A percentile compares a stretch with the other conserved stretches of the same genome.
Evolutionary conservation across 2,329 filamentous ascomycete genomes (phyloP).

Genomic region (Fusarium longipes): DNA sequence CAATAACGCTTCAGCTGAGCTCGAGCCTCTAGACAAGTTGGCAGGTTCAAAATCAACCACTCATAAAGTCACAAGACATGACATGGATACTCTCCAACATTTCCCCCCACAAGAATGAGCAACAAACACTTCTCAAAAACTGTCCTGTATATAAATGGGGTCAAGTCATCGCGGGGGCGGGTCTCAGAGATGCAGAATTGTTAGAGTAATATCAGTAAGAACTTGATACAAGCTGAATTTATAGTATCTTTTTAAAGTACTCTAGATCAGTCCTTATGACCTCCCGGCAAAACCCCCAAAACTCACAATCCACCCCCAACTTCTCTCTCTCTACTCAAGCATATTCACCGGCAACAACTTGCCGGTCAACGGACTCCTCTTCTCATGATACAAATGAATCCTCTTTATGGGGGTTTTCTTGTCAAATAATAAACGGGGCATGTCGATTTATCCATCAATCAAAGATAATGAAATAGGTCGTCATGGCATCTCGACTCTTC

Average conservation of each 20-base stretch:
- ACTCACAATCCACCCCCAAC: constrained; percentile 33
- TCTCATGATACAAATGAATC: constrained; percentile 35
- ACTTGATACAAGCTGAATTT: not conserved
- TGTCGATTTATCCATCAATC: constrained; percentile 43
- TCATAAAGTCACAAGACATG: not conserved
- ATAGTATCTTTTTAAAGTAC: not conserved
- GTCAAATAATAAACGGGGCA: constrained; percentile 17
- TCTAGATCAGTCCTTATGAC: not conserved
- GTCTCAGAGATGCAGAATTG: constrained; percentile 7
- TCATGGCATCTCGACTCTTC: constrained; percentile 36
- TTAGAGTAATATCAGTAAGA: constrained; percentile 1
- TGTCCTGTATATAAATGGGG: constrained; percentile 5
- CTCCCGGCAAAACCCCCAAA: constrained; percentile 4
- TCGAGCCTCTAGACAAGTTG: not conserved
- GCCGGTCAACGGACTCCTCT: constrained; percentile 18
- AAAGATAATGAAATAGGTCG: constrained; percentile 12
- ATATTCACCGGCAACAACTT: constrained; percentile 22
- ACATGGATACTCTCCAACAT: not conserved
- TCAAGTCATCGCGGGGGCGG: constrained; percentile 28
- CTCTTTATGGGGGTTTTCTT: constrained; percentile 29
- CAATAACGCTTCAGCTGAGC: not conserved
- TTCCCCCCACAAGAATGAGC: too few species aligned
- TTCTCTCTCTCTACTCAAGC: constrained; percentile 14
- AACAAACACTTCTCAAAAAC: not conserved
- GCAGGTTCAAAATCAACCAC: not conserved